Conservation (phyloP, 2,329 filamentous ascomycete species). For the Penicillium corylophilum region DNA sequence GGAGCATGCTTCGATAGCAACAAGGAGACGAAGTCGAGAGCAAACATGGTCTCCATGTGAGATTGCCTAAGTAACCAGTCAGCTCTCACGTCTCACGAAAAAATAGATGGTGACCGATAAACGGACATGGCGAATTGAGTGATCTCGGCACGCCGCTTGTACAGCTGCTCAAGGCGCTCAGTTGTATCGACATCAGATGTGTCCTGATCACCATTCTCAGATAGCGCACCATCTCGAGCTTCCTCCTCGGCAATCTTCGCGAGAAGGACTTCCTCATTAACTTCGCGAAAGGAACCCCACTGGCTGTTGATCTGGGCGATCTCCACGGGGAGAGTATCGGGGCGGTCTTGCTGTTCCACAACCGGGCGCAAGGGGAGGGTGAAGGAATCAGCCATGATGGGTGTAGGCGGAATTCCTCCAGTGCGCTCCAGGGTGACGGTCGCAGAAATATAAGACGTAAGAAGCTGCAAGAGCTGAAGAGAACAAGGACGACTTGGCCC, state of each 20-base stretch:
- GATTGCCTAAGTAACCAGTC: constrained; percentile 36
- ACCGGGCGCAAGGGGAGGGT: constrained; percentile 63
- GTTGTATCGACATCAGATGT: constrained; percentile 35
- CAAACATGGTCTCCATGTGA: constrained; percentile 56
- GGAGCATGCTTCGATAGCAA: constrained; percentile 80
- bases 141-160: constrained; percentile 47
- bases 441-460: background rate
- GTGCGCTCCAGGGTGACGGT: background rate
- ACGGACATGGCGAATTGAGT: constrained; percentile 44
- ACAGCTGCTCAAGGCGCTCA: constrained; percentile 42
- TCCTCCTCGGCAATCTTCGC: constrained; percentile 62
- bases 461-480: background rate
- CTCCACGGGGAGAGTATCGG: constrained; percentile 66
- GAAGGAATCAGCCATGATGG: constrained; percentile 42
- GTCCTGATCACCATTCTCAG: constrained; percentile 40
- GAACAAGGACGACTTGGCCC: background rate
- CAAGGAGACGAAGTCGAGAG: constrained; percentile 79
- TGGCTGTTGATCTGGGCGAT: constrained; percentile 77
- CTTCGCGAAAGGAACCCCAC: constrained; percentile 75
- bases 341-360: constrained; percentile 46
- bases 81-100: constrained; percentile 1
- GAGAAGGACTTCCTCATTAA: constrained; percentile 71
- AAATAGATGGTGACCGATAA: background rate
- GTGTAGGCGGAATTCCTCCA: background rate
- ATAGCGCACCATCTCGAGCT: constrained; percentile 49